phyloP scores from a whole-genome alignment of 2,329 filamentous ascomycete genomes.

The Ambrosiella xylebori region DNA sequence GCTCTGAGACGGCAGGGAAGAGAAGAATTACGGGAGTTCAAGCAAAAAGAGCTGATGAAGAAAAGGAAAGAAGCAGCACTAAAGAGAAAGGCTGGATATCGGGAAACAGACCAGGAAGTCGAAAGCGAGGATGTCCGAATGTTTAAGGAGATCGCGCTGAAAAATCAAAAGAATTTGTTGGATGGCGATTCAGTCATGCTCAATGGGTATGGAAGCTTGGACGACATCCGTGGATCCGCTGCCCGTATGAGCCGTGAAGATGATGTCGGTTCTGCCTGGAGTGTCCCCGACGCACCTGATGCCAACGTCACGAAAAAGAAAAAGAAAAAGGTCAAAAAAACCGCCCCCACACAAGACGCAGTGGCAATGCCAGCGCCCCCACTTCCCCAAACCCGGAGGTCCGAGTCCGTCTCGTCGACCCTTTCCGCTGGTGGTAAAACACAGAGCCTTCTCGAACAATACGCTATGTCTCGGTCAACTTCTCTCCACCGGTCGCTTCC shows the following conservation, averaged over 20 bases:
- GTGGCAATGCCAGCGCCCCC: slow-evolving; percentile 7
- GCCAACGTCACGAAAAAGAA: background rate
- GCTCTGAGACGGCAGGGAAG: slow-evolving; percentile 34
- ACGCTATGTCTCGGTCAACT: slow-evolving; percentile 7
- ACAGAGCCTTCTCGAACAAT: slow-evolving; percentile 11
- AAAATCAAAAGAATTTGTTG: slow-evolving; percentile 19
- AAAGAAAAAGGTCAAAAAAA: slow-evolving; percentile 7
- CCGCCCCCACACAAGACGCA: background rate
- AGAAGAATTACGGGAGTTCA: slow-evolving; percentile 32
- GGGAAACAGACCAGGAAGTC: background rate
- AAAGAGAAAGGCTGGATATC: slow-evolving; percentile 1
- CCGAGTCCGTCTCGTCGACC: slow-evolving; percentile 9
- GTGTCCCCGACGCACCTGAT: slow-evolving; percentile 10
- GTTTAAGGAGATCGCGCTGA: slow-evolving; percentile 12
- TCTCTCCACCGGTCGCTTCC: slow-evolving; percentile 6
- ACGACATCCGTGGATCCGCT: slow-evolving; percentile 22
- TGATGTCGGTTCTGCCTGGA: slow-evolving; percentile 10
- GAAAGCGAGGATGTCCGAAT: slow-evolving; percentile 7
- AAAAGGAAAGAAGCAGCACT: slow-evolving; percentile 18
- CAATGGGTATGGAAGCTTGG: slow-evolving; percentile 24
- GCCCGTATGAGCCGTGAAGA: slow-evolving; percentile 21
- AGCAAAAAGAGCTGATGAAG: slow-evolving; percentile 22
- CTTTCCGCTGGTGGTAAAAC: slow-evolving; percentile 12
- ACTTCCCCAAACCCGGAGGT: slow-evolving; percentile 2
- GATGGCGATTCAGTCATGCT: slow-evolving; percentile 24